Evolutionary conservation across 2,329 filamentous ascomycete genomes (phyloP).

Genomic region (Thielaviopsis euricoi): DNA sequence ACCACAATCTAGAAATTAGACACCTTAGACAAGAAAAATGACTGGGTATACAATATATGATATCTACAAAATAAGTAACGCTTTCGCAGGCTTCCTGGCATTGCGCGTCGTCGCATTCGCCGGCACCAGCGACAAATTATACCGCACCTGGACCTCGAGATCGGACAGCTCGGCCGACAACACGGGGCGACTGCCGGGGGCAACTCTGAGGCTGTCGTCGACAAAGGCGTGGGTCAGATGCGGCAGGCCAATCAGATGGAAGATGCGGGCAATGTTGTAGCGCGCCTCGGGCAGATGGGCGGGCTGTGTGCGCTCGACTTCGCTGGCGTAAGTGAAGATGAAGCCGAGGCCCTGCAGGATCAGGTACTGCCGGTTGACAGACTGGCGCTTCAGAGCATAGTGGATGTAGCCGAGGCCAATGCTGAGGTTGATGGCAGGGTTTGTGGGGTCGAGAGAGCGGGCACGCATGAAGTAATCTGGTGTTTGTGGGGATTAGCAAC

Average conservation of each 20-base stretch:
- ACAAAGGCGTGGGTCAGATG: constrained; percentile 13
- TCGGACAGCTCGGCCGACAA: constrained; percentile 3
- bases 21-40: no score
- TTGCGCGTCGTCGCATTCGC: no score
- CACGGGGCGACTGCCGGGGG: not conserved
- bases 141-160: constrained; percentile 3
- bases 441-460: constrained; percentile 55
- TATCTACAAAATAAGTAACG: no score
- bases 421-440: constrained; percentile 63
- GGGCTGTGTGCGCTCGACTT: constrained; percentile 23
- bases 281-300: constrained; percentile 48
- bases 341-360: constrained; percentile 76
- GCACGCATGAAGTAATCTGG: constrained; percentile 69
- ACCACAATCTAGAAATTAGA: no score
- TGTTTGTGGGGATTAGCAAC: not conserved
- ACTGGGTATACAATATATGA: no score
- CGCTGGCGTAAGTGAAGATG: constrained; percentile 44
- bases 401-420: constrained; percentile 77
- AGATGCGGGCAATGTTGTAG: constrained; percentile 63
- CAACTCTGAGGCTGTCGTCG: not conserved
- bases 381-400: constrained; percentile 74
- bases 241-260: constrained; percentile 31
- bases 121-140: constrained; percentile 1
- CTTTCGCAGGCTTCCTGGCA: no score
- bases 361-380: constrained; percentile 76